These are phyloP conservation scores for Cyberlindnera sargentensis DNA, from an alignment of 805 yeast genomes.

Conservation along the genomic window DNA sequence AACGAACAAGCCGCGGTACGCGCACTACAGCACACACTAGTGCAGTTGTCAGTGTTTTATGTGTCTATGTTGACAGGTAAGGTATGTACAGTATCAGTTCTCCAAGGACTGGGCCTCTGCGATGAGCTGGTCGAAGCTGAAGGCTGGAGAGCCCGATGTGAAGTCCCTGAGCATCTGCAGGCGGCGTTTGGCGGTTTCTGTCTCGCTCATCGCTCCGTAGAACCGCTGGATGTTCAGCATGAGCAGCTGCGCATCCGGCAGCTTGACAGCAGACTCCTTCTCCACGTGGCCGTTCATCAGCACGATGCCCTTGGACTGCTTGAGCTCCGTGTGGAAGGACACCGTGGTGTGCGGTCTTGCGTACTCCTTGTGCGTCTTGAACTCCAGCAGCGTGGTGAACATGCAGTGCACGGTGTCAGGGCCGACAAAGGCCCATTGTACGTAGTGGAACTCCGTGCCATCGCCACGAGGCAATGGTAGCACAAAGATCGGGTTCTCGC, in stretches of 20 bases:
- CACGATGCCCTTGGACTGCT: slow-evolving; percentile 50
- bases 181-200: slow-evolving; percentile 41
- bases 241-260: slow-evolving; percentile 73
- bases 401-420: slow-evolving; percentile 80
- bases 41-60: too few relatives aligned
- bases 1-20: too few relatives aligned
- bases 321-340: slow-evolving; percentile 77
- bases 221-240: slow-evolving; percentile 74
- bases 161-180: slow-evolving; percentile 55
- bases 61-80: too few relatives aligned
- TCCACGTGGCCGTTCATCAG: slow-evolving; percentile 86
- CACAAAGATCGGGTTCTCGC: slow-evolving; percentile 75
- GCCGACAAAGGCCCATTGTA: slow-evolving; percentile 91
- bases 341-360: slow-evolving; percentile 95
- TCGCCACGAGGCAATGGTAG: slow-evolving; percentile 73
- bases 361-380: slow-evolving; percentile 80
- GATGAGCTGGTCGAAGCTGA: slow-evolving; percentile 61
- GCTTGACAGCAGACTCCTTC: slow-evolving; percentile 53
- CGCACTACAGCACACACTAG: too few relatives aligned
- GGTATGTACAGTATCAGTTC: slow-evolving; percentile 6
- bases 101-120: slow-evolving; percentile 72
- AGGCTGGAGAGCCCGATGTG: slow-evolving; percentile 60
- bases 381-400: slow-evolving; percentile 88
- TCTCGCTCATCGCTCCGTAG: slow-evolving; percentile 57
- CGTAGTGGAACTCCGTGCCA: slow-evolving; percentile 77